Conservation (phyloP, 352 stramenopile genomes). For the Globisporangium irregulare region DNA sequence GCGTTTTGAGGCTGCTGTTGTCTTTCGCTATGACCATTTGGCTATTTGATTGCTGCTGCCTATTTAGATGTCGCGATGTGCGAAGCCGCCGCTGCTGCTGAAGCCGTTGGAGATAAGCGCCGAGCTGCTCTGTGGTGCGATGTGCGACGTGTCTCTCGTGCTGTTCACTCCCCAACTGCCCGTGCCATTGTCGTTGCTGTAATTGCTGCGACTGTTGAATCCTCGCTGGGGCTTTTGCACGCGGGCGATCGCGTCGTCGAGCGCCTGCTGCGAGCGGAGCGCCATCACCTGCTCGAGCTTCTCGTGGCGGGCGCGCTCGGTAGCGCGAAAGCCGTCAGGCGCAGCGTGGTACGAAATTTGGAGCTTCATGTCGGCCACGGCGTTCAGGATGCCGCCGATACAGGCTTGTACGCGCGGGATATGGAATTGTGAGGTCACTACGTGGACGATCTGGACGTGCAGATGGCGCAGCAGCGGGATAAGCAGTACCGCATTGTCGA, state of each 20-base stretch:
- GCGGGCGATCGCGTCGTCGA: slow-evolving; percentile 24
- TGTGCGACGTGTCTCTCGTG: neutral
- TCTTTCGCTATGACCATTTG: neutral
- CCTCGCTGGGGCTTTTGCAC: slow-evolving; percentile 20
- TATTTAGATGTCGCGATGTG: neutral
- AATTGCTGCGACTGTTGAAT: neutral
- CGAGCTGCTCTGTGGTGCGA: neutral
- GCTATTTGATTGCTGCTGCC: neutral
- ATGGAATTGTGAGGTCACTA: slow-evolving; percentile 39
- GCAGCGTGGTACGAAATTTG: slow-evolving; percentile 29
- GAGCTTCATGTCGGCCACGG: slow-evolving; percentile 22
- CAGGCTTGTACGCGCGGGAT: slow-evolving; percentile 28
- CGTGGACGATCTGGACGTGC: slow-evolving; percentile 29
- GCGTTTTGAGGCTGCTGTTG: neutral
- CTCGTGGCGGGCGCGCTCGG: slow-evolving; percentile 14
- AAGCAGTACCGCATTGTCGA: slow-evolving; percentile 38
- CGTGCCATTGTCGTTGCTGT: neutral
- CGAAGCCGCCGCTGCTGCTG: neutral
- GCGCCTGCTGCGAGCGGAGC: neutral
- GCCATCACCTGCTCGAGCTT: slow-evolving; percentile 10
- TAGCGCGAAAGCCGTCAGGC: slow-evolving; percentile 18
- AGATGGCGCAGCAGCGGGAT: slow-evolving; percentile 28
- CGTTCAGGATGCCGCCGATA: slow-evolving; percentile 28
- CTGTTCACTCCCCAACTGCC: neutral
- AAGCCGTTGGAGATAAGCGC: neutral